Evolutionary conservation across 1,284 basidiomycete genomes (phyloP).

Genomic region (Moniliella sp.): DNA sequence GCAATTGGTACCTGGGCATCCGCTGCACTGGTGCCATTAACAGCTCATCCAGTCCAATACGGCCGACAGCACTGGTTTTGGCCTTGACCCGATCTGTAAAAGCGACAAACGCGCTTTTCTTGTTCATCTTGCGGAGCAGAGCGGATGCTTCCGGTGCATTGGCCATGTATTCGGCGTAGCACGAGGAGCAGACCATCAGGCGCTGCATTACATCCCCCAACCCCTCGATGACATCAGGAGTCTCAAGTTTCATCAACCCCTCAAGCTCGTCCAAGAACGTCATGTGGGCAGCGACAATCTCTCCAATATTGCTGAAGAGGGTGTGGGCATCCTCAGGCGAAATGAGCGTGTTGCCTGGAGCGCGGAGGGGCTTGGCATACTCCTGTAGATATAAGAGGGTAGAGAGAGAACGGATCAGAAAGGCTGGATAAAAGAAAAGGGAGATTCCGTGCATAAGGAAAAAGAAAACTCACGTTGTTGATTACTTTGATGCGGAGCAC

Average conservation of each 20-base stretch:
- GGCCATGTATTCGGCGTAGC: constrained; percentile 69
- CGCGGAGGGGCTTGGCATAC: constrained; percentile 69
- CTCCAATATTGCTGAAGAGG: constrained; percentile 79
- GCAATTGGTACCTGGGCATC: constrained; percentile 77
- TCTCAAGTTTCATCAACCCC: constrained; percentile 39
- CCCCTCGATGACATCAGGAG: constrained; percentile 38
- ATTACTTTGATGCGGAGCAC: constrained; percentile 23
- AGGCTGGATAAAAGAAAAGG: not conserved
- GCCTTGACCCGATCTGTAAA: constrained; percentile 64
- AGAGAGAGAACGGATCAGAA: not conserved
- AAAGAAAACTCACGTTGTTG: constrained; percentile 3
- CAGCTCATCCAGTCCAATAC: constrained; percentile 60
- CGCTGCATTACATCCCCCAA: constrained; percentile 62
- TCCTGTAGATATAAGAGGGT: constrained; percentile 6
- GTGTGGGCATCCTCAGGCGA: constrained; percentile 72
- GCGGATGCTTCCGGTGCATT: constrained; percentile 79
- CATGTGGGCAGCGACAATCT: constrained; percentile 62
- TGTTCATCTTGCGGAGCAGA: constrained; percentile 62
- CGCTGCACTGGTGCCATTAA: constrained; percentile 99
- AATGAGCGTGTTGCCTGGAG: constrained; percentile 63
- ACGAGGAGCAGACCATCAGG: constrained; percentile 45
- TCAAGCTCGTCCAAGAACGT: constrained; percentile 67
- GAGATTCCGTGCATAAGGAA: not conserved
- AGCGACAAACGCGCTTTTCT: constrained; percentile 50
- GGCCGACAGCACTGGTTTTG: constrained; percentile 54